Base-by-base conservation (phyloP, 2,329 filamentous ascomycete species). In the Dothideomycetes sp. region DNA sequence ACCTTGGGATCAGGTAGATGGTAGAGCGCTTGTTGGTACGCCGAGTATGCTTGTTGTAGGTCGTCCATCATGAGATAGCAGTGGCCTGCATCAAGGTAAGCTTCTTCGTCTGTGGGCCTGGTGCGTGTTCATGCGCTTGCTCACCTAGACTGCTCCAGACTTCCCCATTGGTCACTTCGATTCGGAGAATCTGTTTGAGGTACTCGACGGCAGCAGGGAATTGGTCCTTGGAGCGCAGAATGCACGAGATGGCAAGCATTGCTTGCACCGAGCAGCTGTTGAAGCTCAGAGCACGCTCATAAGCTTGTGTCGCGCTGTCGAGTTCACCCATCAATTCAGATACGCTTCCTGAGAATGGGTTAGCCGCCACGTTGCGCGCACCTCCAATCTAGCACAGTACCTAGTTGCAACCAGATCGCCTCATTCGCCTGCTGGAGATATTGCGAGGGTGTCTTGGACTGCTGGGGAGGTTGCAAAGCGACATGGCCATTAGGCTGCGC, bases 21-120 rank as follows among this genome's bases (percentile, higher is more conserved):
- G 48, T 95, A 89, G 5, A 96, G 68, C 5, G 91, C 91, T 59
- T 93, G 86, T 60, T 98, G 91, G 59, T 98, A 98, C 1, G 91
- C 88, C 22, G 85, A 84, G 56, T 98, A 98, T 1, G 91, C 91
- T 58, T 96, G 87, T 64, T 96, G 91, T 23, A 96, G 67, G 55
- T 95, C 89, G 57, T 98, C 91, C 76, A 94, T 94, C 91, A 98
- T 98, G 18, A 98, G 71, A 59, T 89, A 94, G 65, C 91, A 96
- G 61, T 96, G 91, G n/a, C 91, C 86, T 89, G 51, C 35, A 40
- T 44, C n/a, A 53, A 49, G 9, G 12, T 42, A 16, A 42, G 31
- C 27, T 24, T 10, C 7, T n/a, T n/a, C n/a, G n/a, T n/a, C n/a
- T n/a, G n/a, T n/a, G n/a, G n/a, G n/a, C n/a, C n/a, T n/a, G n/a